phyloP scores from a whole-genome alignment of 2,329 filamentous ascomycete species.

The Colletotrichum karsti region DNA sequence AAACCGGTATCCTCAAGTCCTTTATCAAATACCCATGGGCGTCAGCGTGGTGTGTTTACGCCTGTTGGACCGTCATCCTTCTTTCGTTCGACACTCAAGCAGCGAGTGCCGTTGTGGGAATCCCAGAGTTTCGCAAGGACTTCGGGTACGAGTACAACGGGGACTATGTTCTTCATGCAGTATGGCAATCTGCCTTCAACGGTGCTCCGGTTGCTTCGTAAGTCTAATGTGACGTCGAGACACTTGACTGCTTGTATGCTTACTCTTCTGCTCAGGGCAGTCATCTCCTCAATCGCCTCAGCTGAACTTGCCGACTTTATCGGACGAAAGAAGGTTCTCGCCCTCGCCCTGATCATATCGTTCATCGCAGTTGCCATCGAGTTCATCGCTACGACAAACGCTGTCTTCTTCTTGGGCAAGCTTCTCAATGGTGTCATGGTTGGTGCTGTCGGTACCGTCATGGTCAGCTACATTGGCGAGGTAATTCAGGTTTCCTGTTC shows the following conservation, averaged over 20 bases:
- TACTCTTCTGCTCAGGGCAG: not conserved
- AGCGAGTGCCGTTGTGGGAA: conserved; percentile 48
- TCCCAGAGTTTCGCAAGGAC: conserved; percentile 53
- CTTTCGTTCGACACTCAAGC: conserved; percentile 52
- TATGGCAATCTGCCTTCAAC: conserved; percentile 53
- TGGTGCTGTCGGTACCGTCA: conserved; percentile 36
- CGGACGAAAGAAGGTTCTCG: conserved; percentile 41
- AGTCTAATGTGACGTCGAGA: not conserved
- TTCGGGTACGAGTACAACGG: conserved; percentile 47
- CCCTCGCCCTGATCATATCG: conserved; percentile 43
- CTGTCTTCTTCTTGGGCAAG: conserved; percentile 50
- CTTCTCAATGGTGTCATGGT: conserved; percentile 50
- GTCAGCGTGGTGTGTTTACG: conserved; percentile 45
- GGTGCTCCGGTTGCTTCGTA: conserved; percentile 49
- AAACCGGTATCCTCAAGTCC: conserved; percentile 32
- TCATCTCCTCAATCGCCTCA: conserved; percentile 40
- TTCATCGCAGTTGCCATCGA: conserved; percentile 49
- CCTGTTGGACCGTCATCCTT: conserved; percentile 48
- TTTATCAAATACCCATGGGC: conserved; percentile 36
- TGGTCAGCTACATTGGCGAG: conserved; percentile 42
- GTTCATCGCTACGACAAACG: conserved; percentile 49
- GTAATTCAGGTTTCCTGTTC: conserved; percentile 21
- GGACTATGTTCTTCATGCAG: conserved; percentile 47
- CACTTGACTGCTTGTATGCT: not conserved
- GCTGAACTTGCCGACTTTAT: conserved; percentile 43